A percentile compares a stretch with the other conserved stretches of the same genome.
Evolutionary conservation across 495 filamentous ascomycete species (phyloP).

Genomic region (Aspergillus biplanus): DNA sequence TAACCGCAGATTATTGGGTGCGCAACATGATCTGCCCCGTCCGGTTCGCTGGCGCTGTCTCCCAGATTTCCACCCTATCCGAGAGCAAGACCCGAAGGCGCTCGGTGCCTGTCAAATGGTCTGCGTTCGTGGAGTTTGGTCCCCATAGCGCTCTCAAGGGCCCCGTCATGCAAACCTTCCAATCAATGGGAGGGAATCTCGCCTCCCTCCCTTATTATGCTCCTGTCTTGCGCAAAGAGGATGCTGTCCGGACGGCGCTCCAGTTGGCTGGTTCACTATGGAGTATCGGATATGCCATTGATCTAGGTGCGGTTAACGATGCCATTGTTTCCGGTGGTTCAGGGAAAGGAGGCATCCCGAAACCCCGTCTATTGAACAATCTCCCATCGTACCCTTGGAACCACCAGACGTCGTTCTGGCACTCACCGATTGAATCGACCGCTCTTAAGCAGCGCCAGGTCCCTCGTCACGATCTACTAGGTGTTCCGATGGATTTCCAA

Average conservation of each 20-base stretch:
- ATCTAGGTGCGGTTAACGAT: conserved; percentile 9
- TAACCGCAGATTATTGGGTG: conserved; percentile 33
- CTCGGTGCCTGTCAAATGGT: not conserved
- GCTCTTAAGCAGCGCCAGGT: conserved; percentile 22
- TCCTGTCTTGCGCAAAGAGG: conserved; percentile 35
- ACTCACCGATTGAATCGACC: conserved; percentile 19
- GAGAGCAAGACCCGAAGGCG: conserved; percentile 1
- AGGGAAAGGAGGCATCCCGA: not conserved
- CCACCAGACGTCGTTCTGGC: conserved; percentile 19
- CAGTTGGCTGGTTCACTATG: conserved; percentile 43
- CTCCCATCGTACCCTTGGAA: conserved; percentile 16
- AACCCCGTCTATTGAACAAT: not conserved
- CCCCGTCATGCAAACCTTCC: conserved; percentile 63
- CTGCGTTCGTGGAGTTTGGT: not conserved
- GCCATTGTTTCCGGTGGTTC: not conserved
- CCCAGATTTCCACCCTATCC: not conserved
- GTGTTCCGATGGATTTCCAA: conserved; percentile 47
- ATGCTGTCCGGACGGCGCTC: conserved; percentile 37
- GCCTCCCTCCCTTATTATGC: conserved; percentile 37
- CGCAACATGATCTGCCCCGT: conserved; percentile 34
- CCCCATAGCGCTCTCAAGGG: conserved; percentile 2
- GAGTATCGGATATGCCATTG: conserved; percentile 31
- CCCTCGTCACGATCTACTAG: conserved; percentile 53
- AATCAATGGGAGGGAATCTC: conserved; percentile 30
- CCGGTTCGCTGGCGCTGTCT: conserved; percentile 4